Evolutionary conservation across 352 stramenopile genomes (phyloP), one percentile per base, ranked within the genome.

Genomic region (Pythium sp.): DNA sequence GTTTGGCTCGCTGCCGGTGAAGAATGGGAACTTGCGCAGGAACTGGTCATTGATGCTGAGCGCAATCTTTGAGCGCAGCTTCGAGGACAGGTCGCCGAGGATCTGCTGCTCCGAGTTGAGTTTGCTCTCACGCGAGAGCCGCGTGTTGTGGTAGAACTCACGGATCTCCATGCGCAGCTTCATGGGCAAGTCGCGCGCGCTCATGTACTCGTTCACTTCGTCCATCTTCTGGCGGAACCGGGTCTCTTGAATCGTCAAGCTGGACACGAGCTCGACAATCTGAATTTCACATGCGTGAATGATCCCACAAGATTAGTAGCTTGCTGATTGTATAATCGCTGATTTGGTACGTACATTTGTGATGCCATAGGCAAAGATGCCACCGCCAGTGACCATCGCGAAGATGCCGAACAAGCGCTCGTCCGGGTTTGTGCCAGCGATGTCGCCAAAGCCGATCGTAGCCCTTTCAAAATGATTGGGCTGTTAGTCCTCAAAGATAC

Each of bases 331-430:
- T 26, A 26, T 26, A 26, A 26, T 26, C 24, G 24, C 1, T 26
- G 24, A 26, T 26, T 26, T 26, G 24, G 24, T 0, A 86, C 77
- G 59, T 30, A 92, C 86, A 49, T 89, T 92, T 0, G 86, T 93
- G 75, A 93, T 93, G 20, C 83, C 86, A 65, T 93, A 93, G 5
- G 83, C 84, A 60, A 93, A 93, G 57, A 93, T 90, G 74, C 86
- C 88, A n/a, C 83, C 86, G 3, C 86, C 86, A 1, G 90, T 68
- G 9, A 91, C 68, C 86, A 93, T 92, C 0, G 82, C 83, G 32
- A 88, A 79, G 59, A 91, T 93, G 22, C 80, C 77, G 58, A 89
- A 93, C 12, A 93, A 71, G 2, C 84, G 83, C 58, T 93, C 83
- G 47, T 76, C 62, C 1, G 86, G 88, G 14, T 79, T 89, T 12